Percentiles rank a stretch among this genome's conserved stretches.
phyloP scores from a whole-genome alignment of 1,284 basidiomycete species.

The Tetrapyrgos nigripes region DNA sequence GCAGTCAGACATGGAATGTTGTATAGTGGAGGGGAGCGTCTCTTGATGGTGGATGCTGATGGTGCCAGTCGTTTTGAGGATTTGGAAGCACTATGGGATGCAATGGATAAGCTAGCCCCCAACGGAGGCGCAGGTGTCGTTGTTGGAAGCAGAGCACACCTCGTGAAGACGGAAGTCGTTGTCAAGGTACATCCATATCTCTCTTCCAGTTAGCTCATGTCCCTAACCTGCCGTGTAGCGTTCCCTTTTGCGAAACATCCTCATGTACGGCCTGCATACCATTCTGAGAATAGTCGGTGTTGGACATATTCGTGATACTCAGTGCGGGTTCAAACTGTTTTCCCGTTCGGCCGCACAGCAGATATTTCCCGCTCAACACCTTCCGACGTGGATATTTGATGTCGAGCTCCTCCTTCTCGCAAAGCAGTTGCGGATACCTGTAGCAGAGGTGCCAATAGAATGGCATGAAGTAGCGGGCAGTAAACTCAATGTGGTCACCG shows the following conservation, averaged over 20 bases:
- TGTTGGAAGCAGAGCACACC: slow-evolving; percentile 89
- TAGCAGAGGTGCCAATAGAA: slow-evolving; percentile 85
- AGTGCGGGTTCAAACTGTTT: slow-evolving; percentile 96
- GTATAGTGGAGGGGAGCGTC: slow-evolving; percentile 76
- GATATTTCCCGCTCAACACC: slow-evolving; percentile 86
- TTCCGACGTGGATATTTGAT: slow-evolving; percentile 93
- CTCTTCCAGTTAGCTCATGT: slow-evolving; percentile 1
- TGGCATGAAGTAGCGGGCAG: slow-evolving; percentile 94
- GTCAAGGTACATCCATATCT: slow-evolving; percentile 72
- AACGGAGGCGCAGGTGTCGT: slow-evolving; percentile 55
- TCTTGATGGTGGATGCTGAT: slow-evolving; percentile 94
- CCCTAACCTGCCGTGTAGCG: slow-evolving; percentile 56
- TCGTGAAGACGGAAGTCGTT: slow-evolving; percentile 92
- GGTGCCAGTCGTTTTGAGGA: slow-evolving; percentile 90
- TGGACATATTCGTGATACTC: slow-evolving; percentile 89
- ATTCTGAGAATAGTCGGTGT: slow-evolving; percentile 86
- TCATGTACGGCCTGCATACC: slow-evolving; percentile 92
- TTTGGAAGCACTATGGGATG: slow-evolving; percentile 73
- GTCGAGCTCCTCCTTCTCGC: slow-evolving; percentile 94
- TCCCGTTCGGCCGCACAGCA: slow-evolving; percentile 79
- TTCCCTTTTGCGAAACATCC: slow-evolving; percentile 84
- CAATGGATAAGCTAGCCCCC: slow-evolving; percentile 69
- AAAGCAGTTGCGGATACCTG: slow-evolving; percentile 74
- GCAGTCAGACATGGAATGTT: slow-evolving; percentile 92
- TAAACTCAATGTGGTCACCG: slow-evolving; percentile 87